Percentiles rank a stretch among this genome's conserved stretches.
These are phyloP conservation scores for Conticribra guillardii DNA, from an alignment of 108 stramenopile species.

Conservation along the genomic window DNA sequence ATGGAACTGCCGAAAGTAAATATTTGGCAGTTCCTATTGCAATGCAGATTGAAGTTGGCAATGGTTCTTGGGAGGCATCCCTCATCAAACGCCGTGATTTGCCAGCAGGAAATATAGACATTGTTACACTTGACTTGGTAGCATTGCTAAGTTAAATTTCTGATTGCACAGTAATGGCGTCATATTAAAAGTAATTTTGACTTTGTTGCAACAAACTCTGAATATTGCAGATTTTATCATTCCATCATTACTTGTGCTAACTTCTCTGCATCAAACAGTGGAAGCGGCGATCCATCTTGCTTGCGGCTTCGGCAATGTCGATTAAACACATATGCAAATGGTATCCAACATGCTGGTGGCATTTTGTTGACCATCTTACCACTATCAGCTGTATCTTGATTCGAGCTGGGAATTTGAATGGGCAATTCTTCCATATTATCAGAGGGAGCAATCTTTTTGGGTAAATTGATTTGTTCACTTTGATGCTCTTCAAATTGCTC, in stretches of 20 bases:
- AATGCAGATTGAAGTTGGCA: constrained; percentile 77
- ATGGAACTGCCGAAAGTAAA: not conserved
- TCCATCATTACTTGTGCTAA: constrained; percentile 11
- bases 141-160: constrained; percentile 19
- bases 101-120: constrained; percentile 27
- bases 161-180: not conserved
- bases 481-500: no score
- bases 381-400: not conserved
- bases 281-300: not conserved
- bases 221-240: constrained; percentile 9
- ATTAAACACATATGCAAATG: constrained; percentile 30
- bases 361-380: constrained; percentile 1
- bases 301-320: constrained; percentile 9
- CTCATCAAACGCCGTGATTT: constrained; percentile 55
- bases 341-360: constrained; percentile 23
- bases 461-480: no score
- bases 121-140: constrained; percentile 33
- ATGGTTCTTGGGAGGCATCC: constrained; percentile 86
- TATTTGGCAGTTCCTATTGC: constrained; percentile 62
- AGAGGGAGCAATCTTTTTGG: no score
- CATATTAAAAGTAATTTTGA: not conserved
- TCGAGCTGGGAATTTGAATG: no score
- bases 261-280: constrained; percentile 22
- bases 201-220: not conserved
- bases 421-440: not conserved